A percentile compares a stretch with the other conserved stretches of the same genome.
These are phyloP conservation scores for Alternaria sp. DNA, from an alignment of 2,329 filamentous ascomycete species.

Conservation along the genomic window DNA sequence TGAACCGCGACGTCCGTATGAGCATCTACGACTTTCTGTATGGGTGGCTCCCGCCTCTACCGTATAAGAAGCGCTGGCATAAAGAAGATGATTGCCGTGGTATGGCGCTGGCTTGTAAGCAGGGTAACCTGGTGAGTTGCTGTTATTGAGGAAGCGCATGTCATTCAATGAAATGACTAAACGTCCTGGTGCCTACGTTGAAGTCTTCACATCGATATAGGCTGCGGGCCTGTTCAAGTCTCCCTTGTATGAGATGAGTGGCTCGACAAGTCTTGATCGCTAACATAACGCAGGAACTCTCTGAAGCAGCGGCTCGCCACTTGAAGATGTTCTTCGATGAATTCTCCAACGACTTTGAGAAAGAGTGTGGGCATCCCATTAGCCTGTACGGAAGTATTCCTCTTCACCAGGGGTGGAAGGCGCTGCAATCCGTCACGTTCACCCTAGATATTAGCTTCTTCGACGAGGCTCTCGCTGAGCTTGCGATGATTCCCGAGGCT, in stretches of 20 bases:
- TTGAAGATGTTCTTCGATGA: no score
- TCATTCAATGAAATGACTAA: no score
- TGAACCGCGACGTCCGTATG: neutral
- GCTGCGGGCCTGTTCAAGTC: no score
- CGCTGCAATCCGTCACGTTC: neutral
- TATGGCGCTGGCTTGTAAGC: neutral
- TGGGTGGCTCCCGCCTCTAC: no score
- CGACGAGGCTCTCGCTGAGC: neutral
- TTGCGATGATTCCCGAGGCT: neutral
- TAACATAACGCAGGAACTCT: neutral
- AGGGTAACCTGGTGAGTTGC: neutral
- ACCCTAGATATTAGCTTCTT: neutral
- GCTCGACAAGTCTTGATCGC: no score
- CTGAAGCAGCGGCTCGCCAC: neutral
- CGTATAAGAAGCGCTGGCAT: no score
- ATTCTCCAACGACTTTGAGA: neutral
- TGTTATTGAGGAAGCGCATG: no score
- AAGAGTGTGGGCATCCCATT: neutral
- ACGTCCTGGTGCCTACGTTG: no score
- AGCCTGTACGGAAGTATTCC: rapidly evolving
- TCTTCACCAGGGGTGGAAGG: neutral
- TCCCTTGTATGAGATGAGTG: no score
- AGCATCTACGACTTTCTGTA: neutral
- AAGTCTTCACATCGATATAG: no score
- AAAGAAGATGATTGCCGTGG: no score